Evolutionary conservation across 129 eudicot species (phyloP), one percentile per base, ranked within the genome.

Genomic region (Tanacetum coccineum): DNA sequence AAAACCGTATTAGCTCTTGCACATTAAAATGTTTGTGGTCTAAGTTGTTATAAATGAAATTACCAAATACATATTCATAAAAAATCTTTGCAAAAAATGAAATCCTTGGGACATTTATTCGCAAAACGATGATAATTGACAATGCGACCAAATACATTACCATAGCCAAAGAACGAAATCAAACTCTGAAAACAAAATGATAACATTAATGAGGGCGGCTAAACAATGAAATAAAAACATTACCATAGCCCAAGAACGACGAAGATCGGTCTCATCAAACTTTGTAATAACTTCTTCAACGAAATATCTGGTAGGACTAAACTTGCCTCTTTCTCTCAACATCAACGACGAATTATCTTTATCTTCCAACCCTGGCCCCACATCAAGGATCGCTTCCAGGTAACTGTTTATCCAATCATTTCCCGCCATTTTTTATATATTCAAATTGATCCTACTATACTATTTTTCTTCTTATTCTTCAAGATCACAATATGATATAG

Each of bases 371-470:
- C 84, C 87, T 9, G 90, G 84, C 50, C 86, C 95, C 1, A 86
- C 96, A 72, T 79, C 96, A 59, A 89, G 81, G 74, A 89, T 89
- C 70, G 96, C 96, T 71, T 89, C 95, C 42, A 89, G 78, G 75
- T 89, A 89, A 71, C 96, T 89, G 86, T 84, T 89, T 15, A 89
- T 84, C 96, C 95, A 89, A 61, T 89, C 96, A 68, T 89, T 89
- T 83, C 96, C 96, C 81, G 96, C 96, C 96, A 89, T 89, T 75
- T 81, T 61, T 22, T 30, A 30, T 30, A 30, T 30, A 30, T 36
- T 36, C 42, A 36, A 36, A 36, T 0, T 36, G 1, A 6, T 0
- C 42, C 42, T 36, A 6, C 42, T 7, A 22, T 22, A 22, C 25
- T 22, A 22, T 22, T 22, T 22, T 22, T 22, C 6, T 36, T 30